Evolutionary conservation across 176 grass and related monocot species (phyloP), one percentile per base, ranked within the genome.

Genomic region (Pontederia crassipes): DNA sequence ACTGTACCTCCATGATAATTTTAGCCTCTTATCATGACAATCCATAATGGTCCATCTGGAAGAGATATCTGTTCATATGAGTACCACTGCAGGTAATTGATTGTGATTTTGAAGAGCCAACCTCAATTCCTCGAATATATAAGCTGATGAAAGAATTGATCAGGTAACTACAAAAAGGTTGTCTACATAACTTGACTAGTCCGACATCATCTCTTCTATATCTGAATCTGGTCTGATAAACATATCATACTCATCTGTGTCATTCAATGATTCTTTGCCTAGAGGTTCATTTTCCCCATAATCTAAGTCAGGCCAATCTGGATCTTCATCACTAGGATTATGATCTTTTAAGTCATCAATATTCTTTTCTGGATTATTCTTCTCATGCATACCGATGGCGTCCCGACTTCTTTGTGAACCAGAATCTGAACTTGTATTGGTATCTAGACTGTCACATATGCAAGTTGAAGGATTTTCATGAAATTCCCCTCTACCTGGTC

Each of bases 401-500:
- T 17, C 51, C 52, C 64, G 61, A 12, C 62, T 62, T 0, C 12
- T 55, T 13, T 35, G 78, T 17, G 10, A 67, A 59, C 57, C 58
- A 50, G 59, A 56, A 69, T 67, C 64, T 35, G 29, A 9, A 57
- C 20, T 46, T 67, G 45, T 10, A 20, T 50, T 69, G 17, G n/a
- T n/a, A 45, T 69, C 67, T 7, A 67, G 49, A 46, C 48, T 81
- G 57, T 89, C 86, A 50, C 86, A 89, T 45, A 89, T 85, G 65
- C 86, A 89, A 3, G 82, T 67, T 1, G 86, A 73, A 2, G 86
- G 86, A 51, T 85, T 85, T 71, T 79, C 86, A 18, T 89, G 86
- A 69, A 89, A 89, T 66, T 89, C 86, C 8, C 82, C 82, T 63
- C 78, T 79, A n/a, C 78, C 86, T 55, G 82, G 78, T 62, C 72